A percentile compares a stretch with the other conserved stretches of the same genome.
Evolutionary conservation across 768 basidiomycete genomes (phyloP).

Genomic region (Hirschioporus abietinus): DNA sequence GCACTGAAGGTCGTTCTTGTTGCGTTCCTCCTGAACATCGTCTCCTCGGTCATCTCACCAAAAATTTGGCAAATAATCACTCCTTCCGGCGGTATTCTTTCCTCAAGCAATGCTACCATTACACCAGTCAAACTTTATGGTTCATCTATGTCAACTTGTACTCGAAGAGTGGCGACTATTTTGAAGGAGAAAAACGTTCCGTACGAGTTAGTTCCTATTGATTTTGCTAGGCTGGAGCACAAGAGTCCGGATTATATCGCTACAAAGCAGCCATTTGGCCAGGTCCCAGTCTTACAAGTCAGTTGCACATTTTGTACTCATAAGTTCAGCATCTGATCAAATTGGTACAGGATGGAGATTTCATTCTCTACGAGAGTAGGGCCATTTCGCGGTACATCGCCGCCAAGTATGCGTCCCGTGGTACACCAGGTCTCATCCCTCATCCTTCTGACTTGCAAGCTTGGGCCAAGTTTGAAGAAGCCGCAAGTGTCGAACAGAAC

Average conservation of each 20-base stretch:
- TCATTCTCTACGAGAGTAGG: constrained; percentile 56
- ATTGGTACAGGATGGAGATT: constrained; percentile 48
- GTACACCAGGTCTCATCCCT: constrained; percentile 44
- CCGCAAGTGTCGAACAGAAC: constrained; percentile 42
- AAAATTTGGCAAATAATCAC: neutral
- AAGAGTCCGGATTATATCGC: constrained; percentile 38
- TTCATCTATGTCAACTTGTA: constrained; percentile 36
- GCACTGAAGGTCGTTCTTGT: neutral
- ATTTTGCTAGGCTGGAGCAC: constrained; percentile 39
- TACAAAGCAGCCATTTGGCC: constrained; percentile 56
- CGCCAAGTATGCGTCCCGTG: constrained; percentile 46
- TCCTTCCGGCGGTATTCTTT: neutral
- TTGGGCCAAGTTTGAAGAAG: constrained; percentile 46
- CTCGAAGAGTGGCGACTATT: constrained; percentile 44
- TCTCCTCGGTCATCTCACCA: neutral
- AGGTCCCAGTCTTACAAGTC: constrained; percentile 49
- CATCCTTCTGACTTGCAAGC: constrained; percentile 26
- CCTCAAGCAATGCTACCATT: neutral
- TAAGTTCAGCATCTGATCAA: neutral
- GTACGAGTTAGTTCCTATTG: constrained; percentile 43
- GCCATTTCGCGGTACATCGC: constrained; percentile 58
- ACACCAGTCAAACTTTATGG: constrained; percentile 37
- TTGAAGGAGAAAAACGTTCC: constrained; percentile 53
- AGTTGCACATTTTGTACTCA: neutral
- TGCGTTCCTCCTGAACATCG: neutral